Evolutionary conservation across 768 basidiomycete genomes (phyloP).

Genomic region (Lactifluus hygrophoroides): DNA sequence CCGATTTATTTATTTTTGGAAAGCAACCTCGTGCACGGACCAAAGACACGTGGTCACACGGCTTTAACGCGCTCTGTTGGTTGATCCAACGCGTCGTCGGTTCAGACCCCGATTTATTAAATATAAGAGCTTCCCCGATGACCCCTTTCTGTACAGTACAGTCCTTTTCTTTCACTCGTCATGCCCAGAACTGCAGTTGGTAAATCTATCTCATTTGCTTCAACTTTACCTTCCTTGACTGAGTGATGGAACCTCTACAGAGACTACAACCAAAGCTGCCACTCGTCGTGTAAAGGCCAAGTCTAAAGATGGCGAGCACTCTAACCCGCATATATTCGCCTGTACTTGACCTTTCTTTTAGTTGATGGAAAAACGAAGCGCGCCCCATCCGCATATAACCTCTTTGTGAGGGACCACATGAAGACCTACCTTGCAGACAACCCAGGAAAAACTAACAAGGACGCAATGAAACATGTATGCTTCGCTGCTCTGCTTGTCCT

Average conservation of each 20-base stretch:
- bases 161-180: slow-evolving; percentile 13
- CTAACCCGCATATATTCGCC: slow-evolving; percentile 24
- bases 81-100: slow-evolving; percentile 13
- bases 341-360: background rate
- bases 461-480: slow-evolving; percentile 43
- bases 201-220: slow-evolving; percentile 21
- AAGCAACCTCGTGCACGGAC: slow-evolving; percentile 4
- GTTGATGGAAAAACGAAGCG: slow-evolving; percentile 39
- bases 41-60: slow-evolving; percentile 7
- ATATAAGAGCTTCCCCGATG: slow-evolving; percentile 3
- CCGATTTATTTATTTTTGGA: background rate
- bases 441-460: slow-evolving; percentile 40
- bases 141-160: background rate
- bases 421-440: slow-evolving; percentile 49
- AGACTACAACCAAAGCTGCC: slow-evolving; percentile 47
- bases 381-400: slow-evolving; percentile 50
- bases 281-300: slow-evolving; percentile 44
- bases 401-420: slow-evolving; percentile 49
- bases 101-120: slow-evolving; percentile 21
- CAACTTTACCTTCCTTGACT: background rate
- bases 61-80: slow-evolving; percentile 12
- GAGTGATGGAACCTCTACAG: slow-evolving; percentile 25
- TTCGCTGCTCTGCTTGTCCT: background rate
- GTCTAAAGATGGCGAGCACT: slow-evolving; percentile 27
- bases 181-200: slow-evolving; percentile 50